Base-by-base conservation (phyloP, 164 flowering plant species). In the Protea cynaroides region DNA sequence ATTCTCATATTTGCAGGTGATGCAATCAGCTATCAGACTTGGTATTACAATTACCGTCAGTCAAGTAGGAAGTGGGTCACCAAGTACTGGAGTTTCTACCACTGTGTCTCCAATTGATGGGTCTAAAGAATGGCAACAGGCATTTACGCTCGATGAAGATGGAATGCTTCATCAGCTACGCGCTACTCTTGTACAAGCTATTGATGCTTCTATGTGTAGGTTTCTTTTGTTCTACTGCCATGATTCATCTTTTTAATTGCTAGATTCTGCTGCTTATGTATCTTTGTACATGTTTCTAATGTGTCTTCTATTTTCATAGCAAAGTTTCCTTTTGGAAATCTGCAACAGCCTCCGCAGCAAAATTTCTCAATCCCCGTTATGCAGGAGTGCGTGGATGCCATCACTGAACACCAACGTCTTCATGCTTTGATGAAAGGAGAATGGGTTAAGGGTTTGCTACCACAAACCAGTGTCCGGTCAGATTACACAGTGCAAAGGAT, bases 401-500 rank as follows among this genome's bases (percentile, higher is more conserved):
- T 90, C 70, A 86, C 95, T 38, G 97, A 90, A 67, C 97, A 93
- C 76, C 98, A 90, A 72, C 81, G 85, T 80, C 95, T 90, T 69
- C 89, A 75, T 63, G 84, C 87, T 12, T 76, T 93, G 80, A 81
- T 86, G 85, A 93, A 86, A 81, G 98, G 98, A 67, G 98, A 93
- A 71, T 83, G 81, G 84, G 84, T 79, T 43, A 93, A 90, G 72
- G 98, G 97, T 58, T 69, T 93, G 73, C 83, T 90, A 29, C 97
- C 98, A 58, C 97, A 87, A 64, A 89, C 91, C 83, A 84, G 87
- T 70, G 78, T 89, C 59, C 83, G 78, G 37, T 95, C 89, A 63
- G 92, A 90, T 62, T 90, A 90, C 70, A 82, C 85, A 13, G 92
- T 89, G 43, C 92, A 84, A 69, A 86, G 98, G 73, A 78, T 90